Evolutionary conservation across 2,329 filamentous ascomycete genomes (phyloP).

Genomic region (Orbilia javanica): DNA sequence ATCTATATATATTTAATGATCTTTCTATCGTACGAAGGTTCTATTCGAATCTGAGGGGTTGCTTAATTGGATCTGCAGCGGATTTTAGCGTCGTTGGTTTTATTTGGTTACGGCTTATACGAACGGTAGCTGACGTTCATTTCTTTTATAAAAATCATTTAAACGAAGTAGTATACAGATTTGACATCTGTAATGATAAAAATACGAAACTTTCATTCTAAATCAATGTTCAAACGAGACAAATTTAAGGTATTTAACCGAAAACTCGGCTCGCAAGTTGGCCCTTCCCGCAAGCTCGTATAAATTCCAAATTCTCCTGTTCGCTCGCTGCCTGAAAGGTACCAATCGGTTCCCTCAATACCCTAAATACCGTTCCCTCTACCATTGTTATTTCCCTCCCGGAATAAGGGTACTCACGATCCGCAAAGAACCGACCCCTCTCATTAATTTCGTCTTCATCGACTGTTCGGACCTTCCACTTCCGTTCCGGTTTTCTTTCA

Average conservation of each 20-base stretch:
- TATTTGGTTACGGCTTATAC: neutral
- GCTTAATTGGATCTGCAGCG: conserved; percentile 7
- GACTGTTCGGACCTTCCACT: conserved; percentile 28
- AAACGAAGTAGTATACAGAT: neutral
- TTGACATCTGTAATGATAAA: neutral
- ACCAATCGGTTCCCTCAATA: conserved; percentile 9
- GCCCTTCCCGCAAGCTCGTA: neutral
- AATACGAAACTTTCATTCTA: neutral
- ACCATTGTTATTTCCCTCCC: neutral
- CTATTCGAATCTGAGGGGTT: neutral
- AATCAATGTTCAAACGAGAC: no score
- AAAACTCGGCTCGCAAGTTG: neutral
- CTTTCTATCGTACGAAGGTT: neutral
- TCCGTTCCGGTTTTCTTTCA: neutral
- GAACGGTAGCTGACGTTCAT: neutral
- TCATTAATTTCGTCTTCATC: conserved; percentile 26
- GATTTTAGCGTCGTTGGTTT: conserved; percentile 31
- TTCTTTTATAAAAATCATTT: neutral
- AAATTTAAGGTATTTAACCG: neutral
- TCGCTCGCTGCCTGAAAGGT: conserved; percentile 6
- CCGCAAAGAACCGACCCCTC: conserved; percentile 14
- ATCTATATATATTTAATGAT: conserved; percentile 13
- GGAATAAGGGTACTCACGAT: conserved; percentile 1
- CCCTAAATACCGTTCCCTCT: conserved; percentile 39
- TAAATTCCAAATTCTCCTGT: conserved; percentile 21